Evolutionary conservation across 2,329 filamentous ascomycete genomes (phyloP), one percentile per base, ranked within the genome.

Genomic region (Fusarium torreyae): DNA sequence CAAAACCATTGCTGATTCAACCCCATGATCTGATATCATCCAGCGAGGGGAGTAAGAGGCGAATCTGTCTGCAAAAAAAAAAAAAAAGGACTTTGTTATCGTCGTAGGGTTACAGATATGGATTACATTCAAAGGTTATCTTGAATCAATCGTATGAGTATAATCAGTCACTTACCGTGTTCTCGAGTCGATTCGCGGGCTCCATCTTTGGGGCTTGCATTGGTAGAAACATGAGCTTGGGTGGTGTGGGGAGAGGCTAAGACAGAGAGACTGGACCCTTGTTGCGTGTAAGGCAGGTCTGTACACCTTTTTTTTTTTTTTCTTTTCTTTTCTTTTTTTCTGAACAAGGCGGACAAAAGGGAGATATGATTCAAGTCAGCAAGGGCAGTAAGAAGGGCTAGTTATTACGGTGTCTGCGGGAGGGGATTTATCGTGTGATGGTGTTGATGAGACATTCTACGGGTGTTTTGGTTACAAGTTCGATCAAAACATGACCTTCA

Each of bases 221-320:
- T 42, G 18, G 42, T 18, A 20, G 48, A 51, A 53, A 49, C 48
- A 40, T 53, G 42, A 40, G 48, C 26, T 28, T 62, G 52, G 70
- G 68, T 71, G 70, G 71, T 69, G 65, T 68, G 65, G 68, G 63
- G 69, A 57, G 68, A 57, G 51, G 17, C 59, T 42, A 64, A 55
- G 61, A 57, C 44, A 42, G 40, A 61, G 61, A 59, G 56, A 46
- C 54, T 43, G 24, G 53, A 72, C 66, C 71, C 71, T 74, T 71
- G 71, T 39, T 68, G 18, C 59, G 45, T 45, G 18, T 33, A 55
- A 54, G 58, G 42, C 50, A 64, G 59, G 58, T 74, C 57, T 73
- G 63, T 43, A 61, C 71, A 73, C 71, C 71, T 57, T 64, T 38
- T 43, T 51, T 13, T 6, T 20, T 20, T 57, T 64, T 38, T 43